A percentile compares a stretch with the other conserved stretches of the same genome.
phyloP scores from a whole-genome alignment of 306 rosid genomes.

The Citrullus amarus region DNA sequence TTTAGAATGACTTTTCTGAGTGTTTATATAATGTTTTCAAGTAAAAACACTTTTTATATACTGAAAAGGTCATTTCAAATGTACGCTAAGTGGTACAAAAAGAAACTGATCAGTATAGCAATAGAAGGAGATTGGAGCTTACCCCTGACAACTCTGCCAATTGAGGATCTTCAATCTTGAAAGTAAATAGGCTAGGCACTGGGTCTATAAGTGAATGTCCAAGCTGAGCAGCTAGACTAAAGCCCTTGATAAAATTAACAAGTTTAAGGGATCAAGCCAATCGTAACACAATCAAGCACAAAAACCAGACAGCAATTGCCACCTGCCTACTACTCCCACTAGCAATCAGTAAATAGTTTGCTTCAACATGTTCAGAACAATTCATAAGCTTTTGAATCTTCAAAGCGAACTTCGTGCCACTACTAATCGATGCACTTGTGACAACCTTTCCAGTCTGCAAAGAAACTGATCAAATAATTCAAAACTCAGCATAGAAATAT shows the following conservation, averaged over 20 bases:
- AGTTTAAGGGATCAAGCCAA: conserved; percentile 10
- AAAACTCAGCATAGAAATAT: conserved; percentile 24
- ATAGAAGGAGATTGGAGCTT: conserved; percentile 16
- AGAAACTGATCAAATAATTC: conserved; percentile 43
- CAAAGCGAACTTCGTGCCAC: conserved; percentile 45
- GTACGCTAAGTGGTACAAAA: neutral
- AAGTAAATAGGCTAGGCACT: conserved; percentile 79
- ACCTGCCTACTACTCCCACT: conserved; percentile 86
- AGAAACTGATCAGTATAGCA: neutral
- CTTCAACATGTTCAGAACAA: conserved; percentile 41
- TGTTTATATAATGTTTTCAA: no score
- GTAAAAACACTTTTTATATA: no score
- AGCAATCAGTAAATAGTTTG: conserved; percentile 81
- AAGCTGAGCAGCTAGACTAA: conserved; percentile 75
- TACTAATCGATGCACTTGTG: conserved; percentile 31
- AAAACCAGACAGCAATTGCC: conserved; percentile 22
- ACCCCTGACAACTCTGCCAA: conserved; percentile 77
- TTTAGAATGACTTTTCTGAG: no score
- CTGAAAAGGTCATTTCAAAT: no score
- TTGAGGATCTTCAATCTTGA: conserved; percentile 63
- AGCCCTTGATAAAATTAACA: conserved; percentile 49
- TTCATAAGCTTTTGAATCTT: conserved; percentile 37
- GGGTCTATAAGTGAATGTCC: conserved; percentile 89
- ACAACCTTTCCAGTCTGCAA: conserved; percentile 73
- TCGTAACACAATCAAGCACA: conserved; percentile 11